These are phyloP conservation scores for Barbarea vulgaris DNA, from an alignment of 345 rosid species.

Conservation along the genomic window DNA sequence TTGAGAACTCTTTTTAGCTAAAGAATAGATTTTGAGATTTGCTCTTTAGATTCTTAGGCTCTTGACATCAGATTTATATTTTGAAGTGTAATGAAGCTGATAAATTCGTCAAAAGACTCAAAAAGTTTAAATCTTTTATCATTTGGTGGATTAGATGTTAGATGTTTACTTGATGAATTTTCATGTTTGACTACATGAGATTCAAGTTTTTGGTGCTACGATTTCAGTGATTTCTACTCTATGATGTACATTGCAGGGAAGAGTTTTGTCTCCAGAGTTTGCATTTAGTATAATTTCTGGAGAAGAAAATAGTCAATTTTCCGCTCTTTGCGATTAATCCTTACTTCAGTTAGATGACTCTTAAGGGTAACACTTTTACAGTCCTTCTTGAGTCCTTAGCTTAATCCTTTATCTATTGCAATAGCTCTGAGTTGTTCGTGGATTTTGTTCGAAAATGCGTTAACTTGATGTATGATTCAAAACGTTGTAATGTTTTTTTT, in stretches of 20 bases:
- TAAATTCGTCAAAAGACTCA: neutral
- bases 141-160: conserved; percentile 2
- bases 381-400: conserved; percentile 37
- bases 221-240: conserved; percentile 24
- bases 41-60: neutral
- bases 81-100: neutral
- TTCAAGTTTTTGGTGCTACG: conserved; percentile 10
- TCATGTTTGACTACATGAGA: neutral
- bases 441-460: neutral
- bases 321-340: conserved; percentile 16
- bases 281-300: conserved; percentile 29
- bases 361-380: conserved; percentile 33
- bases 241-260: conserved; percentile 38
- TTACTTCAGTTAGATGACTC: conserved; percentile 38
- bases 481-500: neutral
- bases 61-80: neutral
- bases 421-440: neutral
- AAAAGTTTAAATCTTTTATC: neutral
- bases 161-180: neutral
- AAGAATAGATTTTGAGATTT: conserved; percentile 18
- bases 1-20: neutral
- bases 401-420: neutral
- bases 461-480: conserved; percentile 17
- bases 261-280: conserved; percentile 31
- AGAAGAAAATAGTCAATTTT: conserved; percentile 7